Percentiles rank a stretch among this genome's conserved stretches.
These are phyloP conservation scores for Senna siamea DNA, from an alignment of 306 rosid species.

Conservation along the genomic window DNA sequence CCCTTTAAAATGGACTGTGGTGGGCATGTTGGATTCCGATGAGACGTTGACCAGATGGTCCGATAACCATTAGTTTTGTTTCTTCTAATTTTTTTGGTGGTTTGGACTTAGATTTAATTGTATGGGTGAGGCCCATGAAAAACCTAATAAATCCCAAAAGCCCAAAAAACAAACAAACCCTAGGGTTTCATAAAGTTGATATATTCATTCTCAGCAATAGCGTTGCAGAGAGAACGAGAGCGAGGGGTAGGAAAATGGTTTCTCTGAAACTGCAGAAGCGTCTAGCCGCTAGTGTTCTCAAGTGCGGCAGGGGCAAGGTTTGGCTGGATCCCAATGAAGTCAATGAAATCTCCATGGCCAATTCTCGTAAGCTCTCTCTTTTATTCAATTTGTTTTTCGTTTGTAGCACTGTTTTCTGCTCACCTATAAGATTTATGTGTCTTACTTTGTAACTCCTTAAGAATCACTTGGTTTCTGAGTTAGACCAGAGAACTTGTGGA, in stretches of 20 bases:
- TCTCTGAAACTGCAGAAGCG: slow-evolving; percentile 98
- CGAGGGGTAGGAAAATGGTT: slow-evolving; percentile 56
- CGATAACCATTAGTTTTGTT: background rate
- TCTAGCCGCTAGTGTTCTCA: slow-evolving; percentile 87
- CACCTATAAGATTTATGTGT: background rate
- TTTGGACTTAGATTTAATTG: background rate
- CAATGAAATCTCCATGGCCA: slow-evolving; percentile 97
- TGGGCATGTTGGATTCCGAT: no score
- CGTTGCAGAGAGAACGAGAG: background rate
- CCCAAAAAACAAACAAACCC: slow-evolving; percentile 42
- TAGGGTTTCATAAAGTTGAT: slow-evolving; percentile 36
- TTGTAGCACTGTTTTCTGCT: background rate
- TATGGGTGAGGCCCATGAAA: background rate
- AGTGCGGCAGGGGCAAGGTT: slow-evolving; percentile 94
- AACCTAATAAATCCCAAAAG: no score
- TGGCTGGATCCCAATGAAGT: slow-evolving; percentile 98
- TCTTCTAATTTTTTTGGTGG: no score
- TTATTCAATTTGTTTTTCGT: no score
- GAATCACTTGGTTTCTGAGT: background rate
- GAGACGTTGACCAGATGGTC: background rate
- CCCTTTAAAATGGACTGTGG: no score
- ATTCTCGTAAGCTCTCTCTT: slow-evolving; percentile 64
- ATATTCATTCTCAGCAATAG: slow-evolving; percentile 16
- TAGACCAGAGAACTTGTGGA: background rate
- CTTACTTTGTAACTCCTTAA: background rate